phyloP scores from a whole-genome alignment of 257 asterid genomes.

The Lycium ferocissimum region DNA sequence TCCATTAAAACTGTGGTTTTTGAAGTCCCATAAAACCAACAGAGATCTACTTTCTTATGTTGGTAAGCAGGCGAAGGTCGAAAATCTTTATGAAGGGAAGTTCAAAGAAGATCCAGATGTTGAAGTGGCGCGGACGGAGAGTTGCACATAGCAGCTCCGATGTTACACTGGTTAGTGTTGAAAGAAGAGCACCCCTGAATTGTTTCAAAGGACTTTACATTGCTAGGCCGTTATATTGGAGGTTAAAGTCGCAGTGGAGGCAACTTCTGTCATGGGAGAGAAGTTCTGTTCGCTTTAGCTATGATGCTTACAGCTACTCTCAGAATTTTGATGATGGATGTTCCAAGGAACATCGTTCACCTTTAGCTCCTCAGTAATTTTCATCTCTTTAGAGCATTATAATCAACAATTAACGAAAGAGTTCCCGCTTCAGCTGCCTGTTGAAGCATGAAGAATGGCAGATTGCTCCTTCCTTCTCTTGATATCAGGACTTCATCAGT shows the following conservation, averaged over 20 bases:
- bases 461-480: constrained; percentile 1
- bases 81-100: constrained; percentile 29
- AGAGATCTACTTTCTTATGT: not conserved
- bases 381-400: not conserved
- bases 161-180: constrained; percentile 35
- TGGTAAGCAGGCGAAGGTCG: constrained; percentile 17
- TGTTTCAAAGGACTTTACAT: constrained; percentile 13
- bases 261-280: constrained; percentile 40
- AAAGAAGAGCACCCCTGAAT: not conserved
- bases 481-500: not conserved
- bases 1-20: not conserved
- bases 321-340: constrained; percentile 64
- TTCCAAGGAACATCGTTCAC: constrained; percentile 46
- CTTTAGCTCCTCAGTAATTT: constrained; percentile 49
- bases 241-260: constrained; percentile 48
- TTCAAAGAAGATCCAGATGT: constrained; percentile 26
- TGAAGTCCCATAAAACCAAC: not conserved
- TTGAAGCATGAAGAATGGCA: not conserved
- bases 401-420: not conserved
- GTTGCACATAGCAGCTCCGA: constrained; percentile 23
- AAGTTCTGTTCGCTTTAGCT: constrained; percentile 42
- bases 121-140: constrained; percentile 40
- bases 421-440: not conserved
- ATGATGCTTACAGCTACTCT: constrained; percentile 60
- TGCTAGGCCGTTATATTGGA: constrained; percentile 40